Percentiles rank a stretch among this genome's conserved stretches.
These are phyloP conservation scores for Byssoonygena ceratinophila DNA, from an alignment of 2,329 filamentous ascomycete genomes.

Conservation along the genomic window DNA sequence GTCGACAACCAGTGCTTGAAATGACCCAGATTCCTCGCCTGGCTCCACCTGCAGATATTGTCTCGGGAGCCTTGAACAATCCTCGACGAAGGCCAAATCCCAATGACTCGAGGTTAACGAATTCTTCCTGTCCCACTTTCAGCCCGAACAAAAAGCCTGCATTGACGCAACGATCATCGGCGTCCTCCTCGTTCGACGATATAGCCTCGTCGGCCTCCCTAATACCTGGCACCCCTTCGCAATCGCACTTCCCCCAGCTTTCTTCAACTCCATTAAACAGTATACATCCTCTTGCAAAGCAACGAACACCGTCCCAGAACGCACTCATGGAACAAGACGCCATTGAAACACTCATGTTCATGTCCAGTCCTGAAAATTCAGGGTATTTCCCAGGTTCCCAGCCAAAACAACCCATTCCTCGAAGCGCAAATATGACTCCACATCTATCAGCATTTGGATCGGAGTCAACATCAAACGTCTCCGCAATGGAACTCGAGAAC, in stretches of 20 bases:
- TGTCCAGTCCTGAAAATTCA: conserved; percentile 42
- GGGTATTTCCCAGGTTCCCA: conserved; percentile 33
- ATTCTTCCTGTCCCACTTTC: background rate
- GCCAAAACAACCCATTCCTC: conserved; percentile 13
- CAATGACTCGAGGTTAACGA: conserved; percentile 19
- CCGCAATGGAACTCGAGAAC: conserved; percentile 15
- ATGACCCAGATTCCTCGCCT: conserved; percentile 26
- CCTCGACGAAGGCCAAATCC: conserved; percentile 32
- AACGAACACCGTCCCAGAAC: conserved; percentile 33
- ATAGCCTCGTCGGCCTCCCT: conserved; percentile 10
- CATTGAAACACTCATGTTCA: conserved; percentile 42
- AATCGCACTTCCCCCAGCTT: conserved; percentile 21
- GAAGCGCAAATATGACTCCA: conserved; percentile 8
- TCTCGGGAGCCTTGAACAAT: conserved; percentile 24
- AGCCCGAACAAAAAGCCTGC: background rate
- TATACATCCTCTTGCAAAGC: conserved; percentile 22
- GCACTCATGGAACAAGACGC: conserved; percentile 42
- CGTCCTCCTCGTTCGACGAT: conserved; percentile 19
- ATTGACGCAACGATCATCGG: conserved; percentile 14
- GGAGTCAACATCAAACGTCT: conserved; percentile 15
- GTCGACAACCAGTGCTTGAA: conserved; percentile 11
- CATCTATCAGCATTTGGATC: conserved; percentile 13
- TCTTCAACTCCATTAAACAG: conserved; percentile 18
- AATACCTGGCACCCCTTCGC: conserved; percentile 26
- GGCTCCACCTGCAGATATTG: conserved; percentile 37